phyloP scores from a whole-genome alignment of 148 eudicot species.

The Arctostaphylos glauca region DNA sequence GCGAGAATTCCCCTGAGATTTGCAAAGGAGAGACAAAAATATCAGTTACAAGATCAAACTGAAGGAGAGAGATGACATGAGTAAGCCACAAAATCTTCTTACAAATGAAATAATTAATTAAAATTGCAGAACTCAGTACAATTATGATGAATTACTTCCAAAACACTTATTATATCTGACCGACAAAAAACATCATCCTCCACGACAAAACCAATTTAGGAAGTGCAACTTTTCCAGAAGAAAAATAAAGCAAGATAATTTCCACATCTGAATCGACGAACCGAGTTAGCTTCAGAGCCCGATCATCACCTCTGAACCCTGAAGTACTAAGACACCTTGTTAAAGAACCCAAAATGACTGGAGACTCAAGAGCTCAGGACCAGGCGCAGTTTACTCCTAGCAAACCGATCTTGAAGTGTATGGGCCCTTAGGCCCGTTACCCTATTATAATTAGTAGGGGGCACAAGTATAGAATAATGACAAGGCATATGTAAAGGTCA shows the following conservation, averaged over 20 bases:
- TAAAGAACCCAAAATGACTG: neutral
- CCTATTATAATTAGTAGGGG: neutral
- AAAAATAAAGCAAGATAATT: neutral
- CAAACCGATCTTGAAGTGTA: neutral
- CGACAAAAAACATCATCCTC: neutral
- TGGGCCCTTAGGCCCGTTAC: neutral
- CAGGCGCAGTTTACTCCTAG: neutral
- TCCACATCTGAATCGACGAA: neutral
- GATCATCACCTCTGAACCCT: neutral
- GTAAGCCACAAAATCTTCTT: conserved; percentile 1
- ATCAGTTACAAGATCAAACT: conserved; percentile 10
- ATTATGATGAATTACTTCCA: neutral
- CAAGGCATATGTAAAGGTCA: neutral
- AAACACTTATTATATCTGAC: neutral
- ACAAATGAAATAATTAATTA: neutral
- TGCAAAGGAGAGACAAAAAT: conserved; percentile 12
- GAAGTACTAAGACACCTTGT: neutral
- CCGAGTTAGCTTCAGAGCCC: neutral
- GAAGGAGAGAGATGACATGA: neutral
- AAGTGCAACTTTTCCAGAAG: too few species aligned
- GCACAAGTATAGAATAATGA: neutral
- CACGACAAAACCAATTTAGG: neutral
- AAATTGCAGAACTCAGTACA: neutral
- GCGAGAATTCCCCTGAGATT: conserved; percentile 90
- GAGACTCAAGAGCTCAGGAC: neutral